Evolutionary conservation across 2,329 filamentous ascomycete genomes (phyloP).

Genomic region (Bipolaris cookei): DNA sequence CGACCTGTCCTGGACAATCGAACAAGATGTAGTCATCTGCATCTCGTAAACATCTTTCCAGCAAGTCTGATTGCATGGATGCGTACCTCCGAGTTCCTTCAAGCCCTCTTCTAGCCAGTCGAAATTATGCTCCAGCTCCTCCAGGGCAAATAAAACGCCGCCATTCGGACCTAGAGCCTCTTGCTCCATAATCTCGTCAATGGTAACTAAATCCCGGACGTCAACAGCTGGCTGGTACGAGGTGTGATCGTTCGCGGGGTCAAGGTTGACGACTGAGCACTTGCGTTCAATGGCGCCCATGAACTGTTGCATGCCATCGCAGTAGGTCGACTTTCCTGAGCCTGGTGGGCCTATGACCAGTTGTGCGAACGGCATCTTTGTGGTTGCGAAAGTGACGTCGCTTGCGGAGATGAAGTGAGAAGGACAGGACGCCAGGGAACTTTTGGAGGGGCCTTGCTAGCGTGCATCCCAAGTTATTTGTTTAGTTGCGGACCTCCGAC

Average conservation of each 20-base stretch:
- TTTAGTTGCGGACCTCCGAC: slow-evolving; percentile 24
- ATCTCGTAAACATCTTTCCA: slow-evolving; percentile 16
- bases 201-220: slow-evolving; percentile 83
- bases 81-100: slow-evolving; percentile 69
- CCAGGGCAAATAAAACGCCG: slow-evolving; percentile 88
- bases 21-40: slow-evolving; percentile 89
- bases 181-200: slow-evolving; percentile 94
- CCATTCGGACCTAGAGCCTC: slow-evolving; percentile 92
- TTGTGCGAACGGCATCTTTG: slow-evolving; percentile 67
- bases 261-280: slow-evolving; percentile 93
- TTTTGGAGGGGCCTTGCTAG: slow-evolving; percentile 24
- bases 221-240: slow-evolving; percentile 89
- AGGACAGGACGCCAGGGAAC: slow-evolving; percentile 11
- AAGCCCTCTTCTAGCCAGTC: slow-evolving; percentile 88
- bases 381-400: slow-evolving; percentile 3
- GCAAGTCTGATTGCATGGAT: slow-evolving; percentile 1
- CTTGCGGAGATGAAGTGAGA: background rate
- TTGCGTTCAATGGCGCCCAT: slow-evolving; percentile 93
- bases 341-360: slow-evolving; percentile 93
- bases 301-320: slow-evolving; percentile 99
- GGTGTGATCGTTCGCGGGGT: slow-evolving; percentile 93
- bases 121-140: slow-evolving; percentile 92
- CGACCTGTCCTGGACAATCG: slow-evolving; percentile 95
- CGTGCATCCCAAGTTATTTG: slow-evolving; percentile 14
- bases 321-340: slow-evolving; percentile 96